Percentiles rank a stretch among this genome's conserved stretches.
phyloP scores from a whole-genome alignment of 345 rosid genomes.

The Linum lewisii region DNA sequence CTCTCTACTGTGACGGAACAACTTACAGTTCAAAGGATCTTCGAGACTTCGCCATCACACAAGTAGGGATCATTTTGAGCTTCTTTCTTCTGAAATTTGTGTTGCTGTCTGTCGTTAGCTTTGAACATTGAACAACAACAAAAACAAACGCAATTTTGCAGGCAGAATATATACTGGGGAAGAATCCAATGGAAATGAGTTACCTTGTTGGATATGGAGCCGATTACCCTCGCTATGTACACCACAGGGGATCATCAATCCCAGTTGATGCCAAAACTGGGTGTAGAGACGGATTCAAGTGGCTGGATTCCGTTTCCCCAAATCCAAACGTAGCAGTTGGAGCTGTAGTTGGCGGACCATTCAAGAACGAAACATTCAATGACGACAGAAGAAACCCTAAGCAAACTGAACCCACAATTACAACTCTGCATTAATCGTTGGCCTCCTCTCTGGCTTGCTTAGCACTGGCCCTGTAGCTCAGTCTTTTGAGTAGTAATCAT shows the following conservation, averaged over 20 bases:
- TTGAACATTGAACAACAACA: too few relatives aligned
- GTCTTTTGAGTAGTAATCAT: constrained; percentile 6
- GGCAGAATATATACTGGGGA: constrained; percentile 19
- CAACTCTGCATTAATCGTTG: constrained; percentile 16
- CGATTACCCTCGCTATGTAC: constrained; percentile 12
- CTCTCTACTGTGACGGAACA: constrained; percentile 16
- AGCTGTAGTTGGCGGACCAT: constrained; percentile 19
- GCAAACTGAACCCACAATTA: constrained; percentile 18
- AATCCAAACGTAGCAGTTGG: constrained; percentile 18
- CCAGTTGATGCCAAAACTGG: constrained; percentile 9
- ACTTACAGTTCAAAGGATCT: constrained; percentile 13
- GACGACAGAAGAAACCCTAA: constrained; percentile 10
- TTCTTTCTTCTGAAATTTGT: background rate
- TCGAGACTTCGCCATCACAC: constrained; percentile 14
- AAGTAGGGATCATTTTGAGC: constrained; percentile 1
- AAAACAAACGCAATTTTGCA: background rate
- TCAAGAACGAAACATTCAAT: constrained; percentile 12
- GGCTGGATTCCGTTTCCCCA: constrained; percentile 11
- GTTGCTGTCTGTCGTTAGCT: background rate
- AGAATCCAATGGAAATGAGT: constrained; percentile 20
- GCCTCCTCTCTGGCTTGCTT: constrained; percentile 16
- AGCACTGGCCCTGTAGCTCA: background rate
- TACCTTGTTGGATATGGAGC: constrained; percentile 15
- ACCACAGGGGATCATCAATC: constrained; percentile 20
- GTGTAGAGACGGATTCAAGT: constrained; percentile 15